These are phyloP conservation scores for Mycena capillaripes DNA, from an alignment of 768 basidiomycete genomes.

Conservation along the genomic window DNA sequence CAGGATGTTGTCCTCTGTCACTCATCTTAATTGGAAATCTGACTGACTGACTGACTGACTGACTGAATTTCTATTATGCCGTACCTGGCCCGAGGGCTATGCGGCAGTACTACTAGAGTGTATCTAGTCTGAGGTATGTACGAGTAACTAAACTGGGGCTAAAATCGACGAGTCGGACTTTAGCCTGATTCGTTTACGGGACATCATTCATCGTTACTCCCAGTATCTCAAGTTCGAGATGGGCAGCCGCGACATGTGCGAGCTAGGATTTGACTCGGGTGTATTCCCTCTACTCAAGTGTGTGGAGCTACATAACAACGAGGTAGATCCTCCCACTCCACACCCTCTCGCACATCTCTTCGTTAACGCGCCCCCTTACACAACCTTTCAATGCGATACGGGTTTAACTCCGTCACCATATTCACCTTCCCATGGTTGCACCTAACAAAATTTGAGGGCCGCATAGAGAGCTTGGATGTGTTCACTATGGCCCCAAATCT, in stretches of 20 bases:
- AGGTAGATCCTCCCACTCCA: background rate
- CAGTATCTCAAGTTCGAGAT: constrained; percentile 1
- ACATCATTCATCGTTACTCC: constrained; percentile 14
- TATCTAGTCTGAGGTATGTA: no score
- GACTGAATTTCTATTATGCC: no score
- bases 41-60: no score
- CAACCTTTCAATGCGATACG: background rate
- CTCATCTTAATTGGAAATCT: background rate
- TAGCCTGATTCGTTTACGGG: background rate
- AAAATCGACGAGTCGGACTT: background rate
- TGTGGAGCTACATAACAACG: background rate
- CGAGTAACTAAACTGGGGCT: no score
- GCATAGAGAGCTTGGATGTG: background rate
- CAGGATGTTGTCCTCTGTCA: background rate
- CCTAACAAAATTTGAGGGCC: constrained; percentile 9
- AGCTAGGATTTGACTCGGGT: background rate
- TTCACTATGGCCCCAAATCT: constrained; percentile 7
- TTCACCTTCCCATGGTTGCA: background rate
- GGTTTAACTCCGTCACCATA: background rate
- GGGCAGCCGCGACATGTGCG: background rate
- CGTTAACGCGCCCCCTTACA: background rate
- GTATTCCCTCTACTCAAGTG: background rate
- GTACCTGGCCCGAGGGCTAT: no score
- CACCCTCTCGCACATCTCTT: background rate
- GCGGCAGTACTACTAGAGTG: no score